Base-by-base conservation (phyloP, 2,329 filamentous ascomycete genomes). In the Calonectria hongkongensis region DNA sequence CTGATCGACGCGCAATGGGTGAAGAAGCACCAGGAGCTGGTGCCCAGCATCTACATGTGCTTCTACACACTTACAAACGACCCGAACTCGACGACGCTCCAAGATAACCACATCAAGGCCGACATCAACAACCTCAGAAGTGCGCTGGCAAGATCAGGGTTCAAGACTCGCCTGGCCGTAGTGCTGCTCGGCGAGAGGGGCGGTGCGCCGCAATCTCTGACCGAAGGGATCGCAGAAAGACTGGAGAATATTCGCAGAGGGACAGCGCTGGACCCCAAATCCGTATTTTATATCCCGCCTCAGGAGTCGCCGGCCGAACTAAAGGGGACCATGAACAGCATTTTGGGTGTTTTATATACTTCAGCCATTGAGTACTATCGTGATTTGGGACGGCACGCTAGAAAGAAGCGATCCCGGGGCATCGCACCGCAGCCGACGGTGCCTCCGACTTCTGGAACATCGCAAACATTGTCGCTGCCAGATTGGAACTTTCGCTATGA, bases 401-500 rank as follows among this genome's bases (percentile, higher is more conserved):
- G 96, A 77, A 94, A 97, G 82, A 98, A 98, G 87, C 93, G 94
- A 77, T 93, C 94, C 58, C 91, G 95, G 71, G 94, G 94, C 9
- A 88, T 92, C 21, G 92, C 94, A 16, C 95, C 95, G 13, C 92
- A 94, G 60, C 95, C 96, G 3, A 96, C 95, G 8, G 89, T 95
- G 39, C 94, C 95, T 5, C 95, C 95, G 1, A 96, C 94, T 0
- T 92, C 90, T 25, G 95, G 94, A 33, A 97, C 95, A 1, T 97
- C 95, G 1, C 94, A 97, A 79, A 95, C 94, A 0, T 85, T 98
- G n/a, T 94, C 95, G 1, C 87, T 93, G 12, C 92, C 95, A 50
- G 96, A 95, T 4, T 99, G 96, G 97, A 95, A 95, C 80, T 93
- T 97, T 66, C 93, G 96, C 18, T 98, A 98, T 83, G 96, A 99